phyloP scores from a whole-genome alignment of 2,329 filamentous ascomycete genomes.

The Xylariaceae sp. region DNA sequence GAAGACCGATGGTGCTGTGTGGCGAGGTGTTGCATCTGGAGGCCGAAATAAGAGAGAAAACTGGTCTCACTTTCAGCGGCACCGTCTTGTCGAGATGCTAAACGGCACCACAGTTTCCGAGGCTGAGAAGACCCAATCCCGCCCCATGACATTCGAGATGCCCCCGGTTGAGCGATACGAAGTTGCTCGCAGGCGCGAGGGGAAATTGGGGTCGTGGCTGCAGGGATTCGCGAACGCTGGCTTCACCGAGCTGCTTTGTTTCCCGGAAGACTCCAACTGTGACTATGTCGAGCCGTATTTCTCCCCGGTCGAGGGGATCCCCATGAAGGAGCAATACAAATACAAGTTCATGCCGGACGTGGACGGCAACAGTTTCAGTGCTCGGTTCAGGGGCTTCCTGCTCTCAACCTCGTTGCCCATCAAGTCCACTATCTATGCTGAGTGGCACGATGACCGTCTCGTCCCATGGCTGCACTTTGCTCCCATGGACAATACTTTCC shows the following conservation, averaged over 20 bases:
- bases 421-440: constrained; percentile 58
- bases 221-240: constrained; percentile 27
- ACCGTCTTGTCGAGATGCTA: constrained; percentile 65
- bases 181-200: constrained; percentile 32
- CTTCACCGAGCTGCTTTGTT: constrained; percentile 32
- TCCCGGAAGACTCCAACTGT: constrained; percentile 28
- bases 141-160: constrained; percentile 47
- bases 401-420: constrained; percentile 53
- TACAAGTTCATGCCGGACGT: constrained; percentile 57
- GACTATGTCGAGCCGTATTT: constrained; percentile 27
- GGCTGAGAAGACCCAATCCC: constrained; percentile 40
- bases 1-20: constrained; percentile 54
- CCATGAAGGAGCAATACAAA: constrained; percentile 37
- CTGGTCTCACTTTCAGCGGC: constrained; percentile 67
- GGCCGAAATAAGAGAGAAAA: constrained; percentile 49
- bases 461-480: constrained; percentile 60
- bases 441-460: constrained; percentile 67
- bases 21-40: constrained; percentile 63
- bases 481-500: constrained; percentile 55
- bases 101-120: constrained; percentile 56
- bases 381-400: constrained; percentile 49
- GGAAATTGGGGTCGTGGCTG: constrained; percentile 28
- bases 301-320: constrained; percentile 21
- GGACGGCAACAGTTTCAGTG: constrained; percentile 53
- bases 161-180: constrained; percentile 42